Evolutionary conservation across 139 green algal species (phyloP).

Genomic region (Klebsormidium nitens): DNA sequence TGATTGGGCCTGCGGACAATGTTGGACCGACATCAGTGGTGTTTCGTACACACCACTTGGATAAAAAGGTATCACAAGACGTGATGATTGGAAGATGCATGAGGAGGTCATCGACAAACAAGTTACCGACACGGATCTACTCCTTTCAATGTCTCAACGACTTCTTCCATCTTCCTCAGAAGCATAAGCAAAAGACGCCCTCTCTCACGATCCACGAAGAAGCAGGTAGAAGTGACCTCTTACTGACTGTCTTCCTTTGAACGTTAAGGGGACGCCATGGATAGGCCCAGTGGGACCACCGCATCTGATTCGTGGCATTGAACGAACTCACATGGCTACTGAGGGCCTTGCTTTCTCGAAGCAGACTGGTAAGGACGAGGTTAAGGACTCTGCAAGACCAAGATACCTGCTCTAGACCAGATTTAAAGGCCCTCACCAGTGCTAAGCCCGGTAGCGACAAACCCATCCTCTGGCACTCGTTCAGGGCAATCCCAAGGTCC

Average conservation of each 20-base stretch:
- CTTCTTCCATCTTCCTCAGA: background rate
- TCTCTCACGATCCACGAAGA: background rate
- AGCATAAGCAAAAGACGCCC: background rate
- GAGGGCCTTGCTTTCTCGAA: background rate
- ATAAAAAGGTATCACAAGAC: background rate
- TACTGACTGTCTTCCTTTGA: too few species aligned
- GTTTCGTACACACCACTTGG: too few species aligned
- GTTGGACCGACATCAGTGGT: background rate
- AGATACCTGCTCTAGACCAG: background rate
- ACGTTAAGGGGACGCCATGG: too few species aligned
- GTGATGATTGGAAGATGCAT: background rate
- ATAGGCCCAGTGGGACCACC: too few species aligned
- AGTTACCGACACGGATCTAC: background rate
- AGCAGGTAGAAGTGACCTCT: too few species aligned
- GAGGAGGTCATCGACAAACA: background rate
- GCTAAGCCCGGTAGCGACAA: constrained; percentile 32
- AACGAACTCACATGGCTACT: background rate
- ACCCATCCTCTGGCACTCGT: constrained; percentile 24
- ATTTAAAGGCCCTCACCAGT: constrained; percentile 8
- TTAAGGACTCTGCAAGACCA: background rate
- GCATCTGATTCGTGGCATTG: background rate
- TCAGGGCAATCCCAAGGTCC: constrained; percentile 36
- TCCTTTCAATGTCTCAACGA: background rate
- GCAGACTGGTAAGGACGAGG: background rate
- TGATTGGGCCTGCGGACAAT: constrained; percentile 21